Evolutionary conservation across 805 yeast genomes (phyloP), one percentile per base, ranked within the genome.

Genomic region (Metschnikowia continentalis): DNA sequence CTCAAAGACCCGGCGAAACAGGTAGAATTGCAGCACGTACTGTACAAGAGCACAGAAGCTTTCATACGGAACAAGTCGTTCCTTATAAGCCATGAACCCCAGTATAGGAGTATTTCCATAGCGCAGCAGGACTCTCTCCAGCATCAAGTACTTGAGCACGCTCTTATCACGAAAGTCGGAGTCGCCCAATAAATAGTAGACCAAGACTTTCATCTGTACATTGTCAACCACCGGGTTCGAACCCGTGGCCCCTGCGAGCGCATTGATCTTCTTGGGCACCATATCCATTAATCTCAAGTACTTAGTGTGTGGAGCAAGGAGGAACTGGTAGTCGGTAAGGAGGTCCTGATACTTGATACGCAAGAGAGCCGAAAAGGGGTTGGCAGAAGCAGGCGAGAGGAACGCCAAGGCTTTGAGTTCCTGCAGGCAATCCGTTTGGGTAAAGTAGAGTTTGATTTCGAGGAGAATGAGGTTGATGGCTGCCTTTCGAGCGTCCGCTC

Each of bases 91-190:
- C 44, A 57, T 52, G n/a, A 54, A 53, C 22, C 37, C 36, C 36
- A 14, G 15, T n/a, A 60, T 32, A 5, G 44, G 46, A 2, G 47
- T 39, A 7, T 50, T 42, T 3, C 42, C 11, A 2, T 32, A 32
- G 11, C 22, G 26, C 37, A 42, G 35, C 19, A 41, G n/a, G 3
- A 50, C 33, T 7, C 35, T 32, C 23, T 50, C 57, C n/a, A 50
- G 56, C 8, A 23, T 19, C n/a, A 57, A 53, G 51, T 60, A 68
- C 23, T 49, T 54, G 15, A 58, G 41, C 10, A 70, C 57, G 23
- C 64, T 64, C 23, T 54, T 49, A 43, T 63, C 68, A 42, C 75
- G 59, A 50, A 67, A 71, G 52, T 72, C 76, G 32, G 67, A 61
- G 36, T 66, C 67, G 17, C 71, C 61, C 6, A 71, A 53, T n/a